Base-by-base conservation (phyloP, 2,329 filamentous ascomycete genomes). In the Gnomoniopsis sp. region DNA sequence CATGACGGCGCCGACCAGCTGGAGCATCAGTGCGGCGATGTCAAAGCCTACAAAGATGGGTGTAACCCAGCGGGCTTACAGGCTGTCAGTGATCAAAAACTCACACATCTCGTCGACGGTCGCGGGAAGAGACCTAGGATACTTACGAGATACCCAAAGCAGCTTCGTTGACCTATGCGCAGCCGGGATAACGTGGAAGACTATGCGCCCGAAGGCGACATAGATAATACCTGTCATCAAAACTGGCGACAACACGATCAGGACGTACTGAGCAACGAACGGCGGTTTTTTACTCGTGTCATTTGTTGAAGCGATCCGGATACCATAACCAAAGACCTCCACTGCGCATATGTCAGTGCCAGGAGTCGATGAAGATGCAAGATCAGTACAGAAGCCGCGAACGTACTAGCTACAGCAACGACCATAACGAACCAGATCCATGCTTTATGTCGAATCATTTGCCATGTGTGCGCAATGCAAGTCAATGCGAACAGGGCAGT, bases 21-120 rank as follows among this genome's bases (percentile, higher is more conserved):
- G 74, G 2, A 77, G 66, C 2, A 76, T 49, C 3, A 77, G 68
- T 0, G 75, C 69, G 19, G 75, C 38, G 11, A 76, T 59, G 53
- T 77, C 74, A 53, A 70, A 76, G 10, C 70, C 70, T 12, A 76
- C 75, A 41, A 77, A 77, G n/a, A 77, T 70, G 3, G 68, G 71
- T 0, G 75, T 76, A 21, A 72, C 30, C 71, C 73, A 62, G 60
- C 64, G 57, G 65, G 65, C 61, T 75, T 26, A 2, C 12, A 11
- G 38, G 4, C 23, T 22, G 49, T 49, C 12, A 57, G 55, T 22
- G 23, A 66, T 21, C 70, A 69, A 67, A 1, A 69, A 71, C 46
- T 71, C 66, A 48, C 66, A 71, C n/a, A 69, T 64, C 33, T 14
- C 46, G 22, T 14, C 3, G 34, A 57, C 23, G 66, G 2, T 63